Base-by-base conservation (phyloP, 345 rosid species). In the Punica granatum region DNA sequence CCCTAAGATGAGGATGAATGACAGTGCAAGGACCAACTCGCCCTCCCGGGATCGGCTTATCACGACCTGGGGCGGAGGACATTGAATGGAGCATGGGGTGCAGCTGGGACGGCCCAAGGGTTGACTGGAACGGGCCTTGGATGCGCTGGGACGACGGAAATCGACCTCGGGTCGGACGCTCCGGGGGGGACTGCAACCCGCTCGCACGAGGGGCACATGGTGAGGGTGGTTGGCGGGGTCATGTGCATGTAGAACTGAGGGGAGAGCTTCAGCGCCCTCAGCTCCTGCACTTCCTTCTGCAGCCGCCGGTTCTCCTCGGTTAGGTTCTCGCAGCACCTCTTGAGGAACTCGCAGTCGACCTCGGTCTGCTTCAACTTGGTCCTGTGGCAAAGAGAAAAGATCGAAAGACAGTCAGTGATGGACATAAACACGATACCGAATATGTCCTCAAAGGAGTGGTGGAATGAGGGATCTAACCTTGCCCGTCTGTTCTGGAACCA, bases 131-230 rank as follows among this genome's bases (percentile, higher is more conserved):
- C 28, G 56, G 88, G 74, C 77, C 85, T 56, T 34, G 66, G 79
- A 63, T 74, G 74, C 36, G 69, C n/a, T 11, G 46, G 71, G 31
- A 42, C 62, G 8, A 62, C 25, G 53, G 61, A 37, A 25, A 32
- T 31, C 26, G 37, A 12, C 31, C 36, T 44, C 26, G 67, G 62
- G 41, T 28, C 51, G 53, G 73, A 1, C 6, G 73, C n/a, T 23
- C 74, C 62, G 0, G 84, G 78, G 23, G 99, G 96, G 82, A 80
- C 86, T 34, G 85, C 86, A 7, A 91, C 90, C 70, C 91, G 94
- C 85, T 89, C 97, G 70, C 99, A 94, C 12, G 99, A 86, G n/a
- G 99, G 92, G 81, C 99, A 94, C 93, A 94, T 91, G 87, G 97
- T 94, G 63, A 94, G 85, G 26, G 99, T 94, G 34, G 97, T 94